Evolutionary conservation across 2,329 filamentous ascomycete genomes (phyloP).

Genomic region (Colletotrichum sp.): DNA sequence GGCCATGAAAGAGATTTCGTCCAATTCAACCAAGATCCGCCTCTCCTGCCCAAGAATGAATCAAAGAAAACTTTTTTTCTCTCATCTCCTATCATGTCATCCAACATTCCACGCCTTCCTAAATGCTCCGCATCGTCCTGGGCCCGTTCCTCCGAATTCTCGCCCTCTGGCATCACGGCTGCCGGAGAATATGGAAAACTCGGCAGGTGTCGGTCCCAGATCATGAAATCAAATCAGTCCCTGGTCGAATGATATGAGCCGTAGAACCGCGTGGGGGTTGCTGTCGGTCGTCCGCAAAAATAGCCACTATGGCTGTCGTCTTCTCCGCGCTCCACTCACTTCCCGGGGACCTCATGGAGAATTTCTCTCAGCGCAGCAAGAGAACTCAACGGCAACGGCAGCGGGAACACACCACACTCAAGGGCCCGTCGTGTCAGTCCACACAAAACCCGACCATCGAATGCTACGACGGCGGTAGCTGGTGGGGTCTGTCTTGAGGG

Average conservation of each 20-base stretch:
- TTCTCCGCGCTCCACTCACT: constrained; percentile 7
- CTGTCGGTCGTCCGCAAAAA: constrained; percentile 5
- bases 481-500: neutral
- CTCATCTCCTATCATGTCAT: neutral
- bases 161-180: neutral
- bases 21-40: neutral
- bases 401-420: neutral
- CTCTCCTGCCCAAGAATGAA: neutral
- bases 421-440: neutral
- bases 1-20: neutral
- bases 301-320: constrained; percentile 6
- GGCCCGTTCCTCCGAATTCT: neutral
- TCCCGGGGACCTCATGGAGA: neutral
- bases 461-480: constrained; percentile 6
- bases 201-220: neutral
- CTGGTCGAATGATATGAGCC: constrained; percentile 11
- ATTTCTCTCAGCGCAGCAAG: neutral
- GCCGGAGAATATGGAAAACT: neutral
- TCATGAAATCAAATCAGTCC: neutral
- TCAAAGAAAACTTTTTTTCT: neutral
- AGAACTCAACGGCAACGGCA: neutral
- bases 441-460: constrained; percentile 4
- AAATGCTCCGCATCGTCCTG: neutral
- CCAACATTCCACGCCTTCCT: constrained; percentile 4
- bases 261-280: constrained; percentile 13